Evolutionary conservation across 225 moss, liverwort and hornwort species (phyloP).

Genomic region (Straminergon stramineum): DNA sequence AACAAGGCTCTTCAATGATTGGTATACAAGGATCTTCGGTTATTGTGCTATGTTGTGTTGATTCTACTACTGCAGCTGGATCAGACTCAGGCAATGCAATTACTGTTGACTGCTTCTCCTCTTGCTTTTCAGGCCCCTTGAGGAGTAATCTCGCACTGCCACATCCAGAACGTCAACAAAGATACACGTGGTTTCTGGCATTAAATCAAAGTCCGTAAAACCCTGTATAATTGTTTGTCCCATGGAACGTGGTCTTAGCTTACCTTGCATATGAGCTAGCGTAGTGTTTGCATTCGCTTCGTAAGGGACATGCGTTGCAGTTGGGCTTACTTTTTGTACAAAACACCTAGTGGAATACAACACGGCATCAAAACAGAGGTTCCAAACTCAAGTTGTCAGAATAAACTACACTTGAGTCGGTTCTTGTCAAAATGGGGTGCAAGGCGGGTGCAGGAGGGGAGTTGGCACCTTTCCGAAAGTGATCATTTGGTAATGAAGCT

Average conservation of each 20-base stretch:
- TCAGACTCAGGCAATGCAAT: conserved; percentile 13
- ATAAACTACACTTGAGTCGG: neutral
- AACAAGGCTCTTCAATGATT: conserved; percentile 55
- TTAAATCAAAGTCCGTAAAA: neutral
- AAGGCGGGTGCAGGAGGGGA: neutral
- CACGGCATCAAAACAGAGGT: neutral
- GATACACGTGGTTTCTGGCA: neutral
- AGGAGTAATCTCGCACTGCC: conserved; percentile 53
- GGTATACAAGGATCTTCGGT: conserved; percentile 35
- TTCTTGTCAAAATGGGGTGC: neutral
- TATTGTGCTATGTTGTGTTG: neutral
- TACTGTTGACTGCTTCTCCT: conserved; percentile 4
- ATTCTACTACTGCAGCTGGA: neutral
- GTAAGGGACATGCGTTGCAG: conserved; percentile 86
- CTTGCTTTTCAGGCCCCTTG: conserved; percentile 24
- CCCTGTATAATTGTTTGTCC: neutral
- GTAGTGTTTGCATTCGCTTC: conserved; percentile 72
- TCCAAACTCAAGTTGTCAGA: neutral
- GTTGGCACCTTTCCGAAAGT: conserved; percentile 87
- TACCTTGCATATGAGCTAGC: conserved; percentile 75
- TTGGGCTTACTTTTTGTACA: conserved; percentile 97
- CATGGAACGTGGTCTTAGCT: neutral
- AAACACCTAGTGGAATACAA: conserved; percentile 60
- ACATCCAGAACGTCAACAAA: neutral
- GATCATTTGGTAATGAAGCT: conserved; percentile 98